A percentile compares a stretch with the other conserved stretches of the same genome.
Evolutionary conservation across 2,329 filamentous ascomycete genomes (phyloP).

Genomic region (Diaporthe sp.): DNA sequence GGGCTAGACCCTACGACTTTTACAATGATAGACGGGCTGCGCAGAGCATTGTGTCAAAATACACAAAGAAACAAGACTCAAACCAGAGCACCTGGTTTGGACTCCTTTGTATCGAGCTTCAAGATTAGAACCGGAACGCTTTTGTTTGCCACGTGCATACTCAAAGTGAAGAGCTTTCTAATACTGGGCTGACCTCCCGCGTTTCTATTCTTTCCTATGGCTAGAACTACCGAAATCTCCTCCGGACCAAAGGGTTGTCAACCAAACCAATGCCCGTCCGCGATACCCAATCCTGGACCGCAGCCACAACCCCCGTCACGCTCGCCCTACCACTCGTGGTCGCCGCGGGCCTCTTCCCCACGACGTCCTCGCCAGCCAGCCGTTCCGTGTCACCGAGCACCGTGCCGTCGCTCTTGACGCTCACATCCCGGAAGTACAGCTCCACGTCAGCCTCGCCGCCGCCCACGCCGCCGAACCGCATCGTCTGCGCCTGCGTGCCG

Average conservation of each 20-base stretch:
- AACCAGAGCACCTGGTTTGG: neutral
- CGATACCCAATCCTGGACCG: constrained; percentile 1
- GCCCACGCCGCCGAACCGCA: constrained; percentile 60
- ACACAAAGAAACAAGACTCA: neutral
- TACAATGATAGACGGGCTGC: neutral
- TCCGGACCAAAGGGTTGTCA: neutral
- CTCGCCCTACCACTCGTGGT: constrained; percentile 16
- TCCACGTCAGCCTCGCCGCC: constrained; percentile 49
- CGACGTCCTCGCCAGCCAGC: constrained; percentile 19
- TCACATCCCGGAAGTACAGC: constrained; percentile 71
- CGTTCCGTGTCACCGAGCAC: constrained; percentile 34
- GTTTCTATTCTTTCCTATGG: neutral
- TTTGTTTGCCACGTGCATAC: neutral
- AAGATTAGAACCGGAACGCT: neutral
- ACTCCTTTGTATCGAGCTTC: neutral
- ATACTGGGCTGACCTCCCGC: neutral
- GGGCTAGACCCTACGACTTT: neutral
- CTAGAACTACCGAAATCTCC: neutral
- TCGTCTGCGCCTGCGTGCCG: constrained; percentile 69
- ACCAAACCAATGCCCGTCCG: neutral
- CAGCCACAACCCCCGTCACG: neutral
- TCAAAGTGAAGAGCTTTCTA: neutral
- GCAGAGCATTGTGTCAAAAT: neutral
- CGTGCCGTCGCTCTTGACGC: constrained; percentile 23
- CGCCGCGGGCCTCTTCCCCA: constrained; percentile 20